Base-by-base conservation (phyloP, 108 stramenopile genomes). In the Nannochloropsis salina region DNA sequence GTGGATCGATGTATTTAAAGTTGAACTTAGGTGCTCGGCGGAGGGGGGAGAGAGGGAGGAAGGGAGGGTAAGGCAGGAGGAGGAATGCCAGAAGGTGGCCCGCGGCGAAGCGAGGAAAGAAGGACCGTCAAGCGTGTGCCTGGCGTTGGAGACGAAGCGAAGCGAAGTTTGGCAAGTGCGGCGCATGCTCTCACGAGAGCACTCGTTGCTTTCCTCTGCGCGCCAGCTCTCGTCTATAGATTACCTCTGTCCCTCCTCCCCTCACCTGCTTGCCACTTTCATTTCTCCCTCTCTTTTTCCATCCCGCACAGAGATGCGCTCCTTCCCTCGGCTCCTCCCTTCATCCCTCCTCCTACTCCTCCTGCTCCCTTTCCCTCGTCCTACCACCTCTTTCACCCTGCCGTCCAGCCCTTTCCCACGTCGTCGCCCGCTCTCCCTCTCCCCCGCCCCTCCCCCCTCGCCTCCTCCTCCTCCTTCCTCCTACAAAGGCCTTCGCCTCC, bases 401-500 rank as follows among this genome's bases (percentile, higher is more conserved):
- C 10, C 47, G 10, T 51, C 47, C 47, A 12, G 12, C 47, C 47
- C 15, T 15, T 15, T 10, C 10, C 47, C 47, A 15, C 47, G 47
- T 10, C 47, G 10, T 15, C 47, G 12, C 47, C 47, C 1, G 12
- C 47, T 51, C 47, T 15, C 10, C 47, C 47, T 51, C 47, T 51
- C 47, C 47, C 15, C 47, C 47, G 47, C 47, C 47, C 15, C 47
- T 51, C 47, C 47, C 15, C 47, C 47, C 15, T 15, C 47, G 10
- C 47, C 47, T 51, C 47, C 47, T 51, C 47, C 47, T 51, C 47
- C 47, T 51, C 47, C 47, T 42, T 1, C 44, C 15, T 84, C 42
- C 47, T 51, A 51, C 47, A 51, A 87, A 80, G 87, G 84, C 8
- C 84, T 88, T n/a, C 84, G 87, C 4, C 81, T 88, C 81, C 31